These are phyloP conservation scores for Coelastrella sp. DNA, from an alignment of 139 green algal genomes.

Conservation along the genomic window DNA sequence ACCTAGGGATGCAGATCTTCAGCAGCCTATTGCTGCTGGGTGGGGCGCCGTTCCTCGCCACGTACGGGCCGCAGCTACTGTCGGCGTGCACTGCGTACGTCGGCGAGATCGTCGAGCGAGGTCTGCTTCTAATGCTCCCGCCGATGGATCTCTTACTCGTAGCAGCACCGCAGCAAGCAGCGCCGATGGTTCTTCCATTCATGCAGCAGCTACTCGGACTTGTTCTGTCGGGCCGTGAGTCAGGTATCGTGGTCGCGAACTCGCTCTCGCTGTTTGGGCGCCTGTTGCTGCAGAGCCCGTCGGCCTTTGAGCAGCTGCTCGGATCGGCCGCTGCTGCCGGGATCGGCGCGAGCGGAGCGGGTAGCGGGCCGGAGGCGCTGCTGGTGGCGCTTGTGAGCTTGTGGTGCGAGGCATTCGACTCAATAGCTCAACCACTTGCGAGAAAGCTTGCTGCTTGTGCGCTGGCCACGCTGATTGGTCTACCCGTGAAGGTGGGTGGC, in stretches of 20 bases:
- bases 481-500: constrained; percentile 36
- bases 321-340: constrained; percentile 30
- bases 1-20: constrained; percentile 77
- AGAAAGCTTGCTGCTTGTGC: constrained; percentile 85
- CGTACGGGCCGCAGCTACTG: constrained; percentile 68
- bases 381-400: constrained; percentile 15
- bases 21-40: constrained; percentile 68
- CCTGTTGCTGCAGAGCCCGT: constrained; percentile 72
- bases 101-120: constrained; percentile 70
- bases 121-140: constrained; percentile 75
- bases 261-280: constrained; percentile 75
- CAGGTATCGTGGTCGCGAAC: constrained; percentile 68
- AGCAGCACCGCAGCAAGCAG: constrained; percentile 32
- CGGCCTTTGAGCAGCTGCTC: constrained; percentile 65
- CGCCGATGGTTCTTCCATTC: constrained; percentile 34
- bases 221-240: constrained; percentile 65
- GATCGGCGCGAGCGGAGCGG: constrained; percentile 40
- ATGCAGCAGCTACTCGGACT: constrained; percentile 65
- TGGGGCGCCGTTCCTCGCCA: constrained; percentile 73
- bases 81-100: constrained; percentile 53
- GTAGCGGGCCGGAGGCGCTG: not conserved
- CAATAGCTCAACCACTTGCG: constrained; percentile 47
- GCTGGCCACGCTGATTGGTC: constrained; percentile 74
- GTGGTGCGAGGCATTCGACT: constrained; percentile 57
- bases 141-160: constrained; percentile 68